phyloP scores from a whole-genome alignment of 352 stramenopile species.

The Pythium monospermum region DNA sequence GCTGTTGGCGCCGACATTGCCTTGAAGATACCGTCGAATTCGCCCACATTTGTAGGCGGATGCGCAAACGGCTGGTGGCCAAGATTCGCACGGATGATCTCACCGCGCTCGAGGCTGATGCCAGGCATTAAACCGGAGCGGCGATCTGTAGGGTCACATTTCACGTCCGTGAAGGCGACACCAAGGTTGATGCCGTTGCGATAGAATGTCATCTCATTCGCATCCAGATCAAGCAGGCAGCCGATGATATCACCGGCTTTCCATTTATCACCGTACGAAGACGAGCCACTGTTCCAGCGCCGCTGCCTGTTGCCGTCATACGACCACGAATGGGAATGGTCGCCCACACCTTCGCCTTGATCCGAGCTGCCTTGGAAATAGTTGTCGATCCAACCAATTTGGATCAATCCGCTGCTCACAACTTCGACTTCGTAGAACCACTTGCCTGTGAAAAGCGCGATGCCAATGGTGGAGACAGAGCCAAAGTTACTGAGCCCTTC shows the following conservation, averaged over 20 bases:
- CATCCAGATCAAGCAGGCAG: constrained; percentile 81
- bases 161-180: constrained; percentile 68
- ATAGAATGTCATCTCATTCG: constrained; percentile 83
- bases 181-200: constrained; percentile 84
- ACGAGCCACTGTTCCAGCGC: constrained; percentile 88
- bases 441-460: constrained; percentile 74
- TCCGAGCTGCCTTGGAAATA: constrained; percentile 90
- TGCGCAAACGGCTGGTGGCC: constrained; percentile 77
- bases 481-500: constrained; percentile 88
- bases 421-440: constrained; percentile 95
- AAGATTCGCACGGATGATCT: constrained; percentile 86
- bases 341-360: constrained; percentile 87
- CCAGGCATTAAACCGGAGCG: constrained; percentile 75
- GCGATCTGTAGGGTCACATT: constrained; percentile 38
- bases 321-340: constrained; percentile 90
- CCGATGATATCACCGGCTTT: constrained; percentile 89
- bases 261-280: constrained; percentile 89
- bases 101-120: constrained; percentile 80
- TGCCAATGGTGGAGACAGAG: constrained; percentile 71
- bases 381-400: constrained; percentile 91
- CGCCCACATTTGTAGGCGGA: constrained; percentile 46
- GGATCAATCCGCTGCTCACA: constrained; percentile 87
- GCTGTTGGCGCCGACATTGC: constrained; percentile 42
- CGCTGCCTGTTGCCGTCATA: constrained; percentile 91
- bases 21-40: constrained; percentile 64